Evolutionary conservation across 2,329 filamentous ascomycete genomes (phyloP).

Genomic region (Achaetomium macrosporum): DNA sequence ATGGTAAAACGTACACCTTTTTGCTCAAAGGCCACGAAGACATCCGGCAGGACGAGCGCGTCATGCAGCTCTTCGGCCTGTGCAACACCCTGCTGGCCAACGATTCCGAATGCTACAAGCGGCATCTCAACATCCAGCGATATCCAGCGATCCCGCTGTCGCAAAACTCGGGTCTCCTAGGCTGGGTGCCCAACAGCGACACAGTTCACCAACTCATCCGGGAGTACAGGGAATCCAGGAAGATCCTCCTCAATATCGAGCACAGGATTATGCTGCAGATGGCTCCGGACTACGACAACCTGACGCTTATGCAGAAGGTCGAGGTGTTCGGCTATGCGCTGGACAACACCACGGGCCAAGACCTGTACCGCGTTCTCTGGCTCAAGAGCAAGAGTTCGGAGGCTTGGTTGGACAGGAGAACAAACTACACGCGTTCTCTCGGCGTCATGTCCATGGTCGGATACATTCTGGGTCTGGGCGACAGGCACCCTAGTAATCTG

Average conservation of each 20-base stretch:
- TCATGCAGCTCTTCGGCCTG: slow-evolving; percentile 98
- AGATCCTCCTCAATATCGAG: slow-evolving; percentile 98
- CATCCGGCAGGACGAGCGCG: slow-evolving; percentile 95
- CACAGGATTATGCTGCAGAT: slow-evolving; percentile 99
- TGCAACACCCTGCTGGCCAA: slow-evolving; percentile 92
- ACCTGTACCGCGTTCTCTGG: slow-evolving; percentile 96
- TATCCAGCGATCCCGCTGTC: slow-evolving; percentile 97
- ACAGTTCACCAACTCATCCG: slow-evolving; percentile 94
- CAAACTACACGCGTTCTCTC: slow-evolving; percentile 96
- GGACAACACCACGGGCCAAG: slow-evolving; percentile 98
- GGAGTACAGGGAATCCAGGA: slow-evolving; percentile 93
- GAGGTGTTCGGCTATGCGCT: slow-evolving; percentile 99
- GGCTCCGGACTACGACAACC: slow-evolving; percentile 97
- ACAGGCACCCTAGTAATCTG: slow-evolving; percentile 94
- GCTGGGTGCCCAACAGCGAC: slow-evolving; percentile 97
- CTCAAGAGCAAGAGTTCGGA: slow-evolving; percentile 98
- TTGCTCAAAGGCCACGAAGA: slow-evolving; percentile 98
- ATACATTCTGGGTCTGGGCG: slow-evolving; percentile 93
- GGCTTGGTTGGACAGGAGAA: slow-evolving; percentile 92
- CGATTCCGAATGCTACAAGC: slow-evolving; percentile 94
- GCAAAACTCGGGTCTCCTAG: slow-evolving; percentile 89
- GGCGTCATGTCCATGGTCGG: slow-evolving; percentile 99
- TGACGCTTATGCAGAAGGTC: slow-evolving; percentile 99
- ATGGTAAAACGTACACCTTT: slow-evolving; percentile 83
- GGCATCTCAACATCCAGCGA: slow-evolving; percentile 91